Percentiles rank a stretch among this genome's conserved stretches.
Conservation (phyloP, 768 basidiomycete species). For the Hypholoma fasciculare region DNA sequence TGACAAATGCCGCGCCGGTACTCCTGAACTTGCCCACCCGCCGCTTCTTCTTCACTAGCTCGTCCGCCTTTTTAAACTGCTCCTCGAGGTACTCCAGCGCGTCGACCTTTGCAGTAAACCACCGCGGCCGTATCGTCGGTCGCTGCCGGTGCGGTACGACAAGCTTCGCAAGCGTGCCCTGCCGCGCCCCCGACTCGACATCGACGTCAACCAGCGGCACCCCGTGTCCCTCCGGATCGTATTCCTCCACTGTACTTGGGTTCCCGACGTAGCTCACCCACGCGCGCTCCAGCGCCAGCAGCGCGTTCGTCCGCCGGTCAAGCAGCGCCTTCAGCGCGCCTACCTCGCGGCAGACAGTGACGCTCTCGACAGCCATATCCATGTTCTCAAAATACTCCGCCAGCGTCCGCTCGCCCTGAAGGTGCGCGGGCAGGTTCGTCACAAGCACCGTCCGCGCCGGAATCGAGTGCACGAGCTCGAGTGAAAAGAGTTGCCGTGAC, state of each 20-base stretch:
- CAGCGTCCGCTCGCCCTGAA: constrained; percentile 81
- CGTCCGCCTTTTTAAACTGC: constrained; percentile 80
- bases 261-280: constrained; percentile 96
- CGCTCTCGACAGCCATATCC: constrained; percentile 87
- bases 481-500: constrained; percentile 88
- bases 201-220: constrained; percentile 51
- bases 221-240: constrained; percentile 67
- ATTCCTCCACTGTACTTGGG: constrained; percentile 81
- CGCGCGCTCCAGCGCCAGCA: constrained; percentile 76
- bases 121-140: constrained; percentile 73
- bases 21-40: constrained; percentile 74
- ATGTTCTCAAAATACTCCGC: constrained; percentile 95
- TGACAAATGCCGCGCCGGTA: constrained; percentile 89
- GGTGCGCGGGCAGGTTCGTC: constrained; percentile 78
- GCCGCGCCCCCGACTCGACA: constrained; percentile 51
- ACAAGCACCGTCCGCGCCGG: constrained; percentile 93
- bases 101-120: constrained; percentile 80
- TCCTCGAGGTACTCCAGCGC: constrained; percentile 86
- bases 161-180: constrained; percentile 39
- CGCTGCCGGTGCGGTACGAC: constrained; percentile 75
- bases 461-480: constrained; percentile 94
- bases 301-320: constrained; percentile 76
- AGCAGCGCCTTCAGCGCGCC: constrained; percentile 69
- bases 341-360: constrained; percentile 85
- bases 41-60: constrained; percentile 75